Percentiles rank a stretch among this genome's conserved stretches.
Evolutionary conservation across 2,329 filamentous ascomycete species (phyloP).

Genomic region (Pestalotiopsis sp.): DNA sequence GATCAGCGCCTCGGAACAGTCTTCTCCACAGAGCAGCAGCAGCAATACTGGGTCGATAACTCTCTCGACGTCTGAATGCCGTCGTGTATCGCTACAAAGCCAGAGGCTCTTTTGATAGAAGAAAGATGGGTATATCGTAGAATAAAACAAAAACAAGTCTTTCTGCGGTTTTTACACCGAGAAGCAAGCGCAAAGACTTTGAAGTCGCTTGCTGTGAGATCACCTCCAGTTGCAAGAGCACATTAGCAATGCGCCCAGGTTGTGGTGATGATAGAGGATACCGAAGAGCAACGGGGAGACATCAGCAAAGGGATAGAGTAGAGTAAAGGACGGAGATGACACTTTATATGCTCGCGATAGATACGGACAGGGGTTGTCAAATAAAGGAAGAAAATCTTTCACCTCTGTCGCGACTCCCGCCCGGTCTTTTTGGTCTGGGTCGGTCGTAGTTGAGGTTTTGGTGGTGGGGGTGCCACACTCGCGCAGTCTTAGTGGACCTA

Average conservation of each 20-base stretch:
- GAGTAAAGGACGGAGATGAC: neutral
- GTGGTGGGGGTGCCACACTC: neutral
- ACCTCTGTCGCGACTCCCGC: neutral
- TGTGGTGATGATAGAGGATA: neutral
- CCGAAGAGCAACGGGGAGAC: neutral
- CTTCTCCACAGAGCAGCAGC: neutral
- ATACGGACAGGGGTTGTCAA: neutral
- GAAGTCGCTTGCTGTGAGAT: slow-evolving; percentile 61
- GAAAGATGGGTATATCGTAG: neutral
- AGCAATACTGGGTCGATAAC: neutral
- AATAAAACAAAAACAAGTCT: slow-evolving; percentile 44
- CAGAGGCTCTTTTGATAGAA: neutral
- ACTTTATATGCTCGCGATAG: neutral
- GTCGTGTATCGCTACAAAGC: neutral
- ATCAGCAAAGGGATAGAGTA: neutral
- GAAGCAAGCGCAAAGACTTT: slow-evolving; percentile 68
- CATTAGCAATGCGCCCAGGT: slow-evolving; percentile 44
- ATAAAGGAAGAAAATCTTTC: slow-evolving; percentile 12
- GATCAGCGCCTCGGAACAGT: neutral
- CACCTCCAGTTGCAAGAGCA: slow-evolving; percentile 43
- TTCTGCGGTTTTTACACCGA: slow-evolving; percentile 49
- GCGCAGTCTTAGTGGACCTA: neutral
- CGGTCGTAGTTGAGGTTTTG: slow-evolving; percentile 7
- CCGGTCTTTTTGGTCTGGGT: slow-evolving; percentile 5
- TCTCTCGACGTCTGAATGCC: too few species aligned